phyloP scores from a whole-genome alignment of 257 asterid species.

The Nemophila menziesii region DNA sequence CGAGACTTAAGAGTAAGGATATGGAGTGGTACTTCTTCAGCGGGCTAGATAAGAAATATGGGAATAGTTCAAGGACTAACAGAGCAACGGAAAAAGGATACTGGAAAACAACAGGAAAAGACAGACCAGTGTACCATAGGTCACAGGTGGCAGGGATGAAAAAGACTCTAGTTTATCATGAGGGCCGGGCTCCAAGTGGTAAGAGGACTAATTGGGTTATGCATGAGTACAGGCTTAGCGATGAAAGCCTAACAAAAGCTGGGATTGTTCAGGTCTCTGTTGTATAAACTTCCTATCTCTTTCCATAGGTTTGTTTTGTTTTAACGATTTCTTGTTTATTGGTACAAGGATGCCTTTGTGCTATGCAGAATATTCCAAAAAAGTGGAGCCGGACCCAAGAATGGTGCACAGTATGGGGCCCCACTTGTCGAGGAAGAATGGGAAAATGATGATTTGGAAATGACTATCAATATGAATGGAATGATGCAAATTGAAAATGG shows the following conservation, averaged over 20 bases:
- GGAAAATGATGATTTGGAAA: conserved; percentile 48
- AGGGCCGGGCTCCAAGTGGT: conserved; percentile 90
- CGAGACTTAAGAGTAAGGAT: conserved; percentile 67
- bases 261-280: conserved; percentile 80
- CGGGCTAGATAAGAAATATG: conserved; percentile 76
- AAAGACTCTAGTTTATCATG: conserved; percentile 84
- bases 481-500: conserved; percentile 31
- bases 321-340: conserved; percentile 10
- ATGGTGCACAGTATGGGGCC: conserved; percentile 91
- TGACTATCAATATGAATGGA: conserved; percentile 34
- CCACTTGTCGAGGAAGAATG: conserved; percentile 72
- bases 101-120: conserved; percentile 98
- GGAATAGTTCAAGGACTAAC: conserved; percentile 78
- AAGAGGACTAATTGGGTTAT: conserved; percentile 89
- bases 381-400: conserved; percentile 89
- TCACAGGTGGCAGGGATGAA: conserved; percentile 73
- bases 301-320: background rate
- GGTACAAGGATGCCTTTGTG: conserved; percentile 44
- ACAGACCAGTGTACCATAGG: conserved; percentile 64
- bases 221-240: conserved; percentile 87
- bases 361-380: conserved; percentile 73
- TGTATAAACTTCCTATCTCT: no score
- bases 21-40: conserved; percentile 93
- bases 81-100: conserved; percentile 84
- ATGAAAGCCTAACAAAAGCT: conserved; percentile 54